Conservation (phyloP, 176 grass and related monocot species). For the Saccharum officinarum region DNA sequence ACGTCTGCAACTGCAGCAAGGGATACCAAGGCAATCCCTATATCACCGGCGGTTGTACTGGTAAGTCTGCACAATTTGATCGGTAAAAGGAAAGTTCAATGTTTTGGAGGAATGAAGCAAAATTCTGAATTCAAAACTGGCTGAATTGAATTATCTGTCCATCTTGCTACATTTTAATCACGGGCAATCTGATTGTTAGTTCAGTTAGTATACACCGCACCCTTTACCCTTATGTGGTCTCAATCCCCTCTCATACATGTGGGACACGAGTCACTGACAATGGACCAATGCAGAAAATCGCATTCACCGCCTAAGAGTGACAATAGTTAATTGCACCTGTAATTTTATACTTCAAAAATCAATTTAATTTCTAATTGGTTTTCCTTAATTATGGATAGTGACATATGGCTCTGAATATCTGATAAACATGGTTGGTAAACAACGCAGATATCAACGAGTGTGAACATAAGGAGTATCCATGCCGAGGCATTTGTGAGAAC, state of each 20-base stretch:
- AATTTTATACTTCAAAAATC: background rate
- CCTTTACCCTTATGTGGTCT: no score
- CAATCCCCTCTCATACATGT: no score
- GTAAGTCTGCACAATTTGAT: slow-evolving; percentile 1
- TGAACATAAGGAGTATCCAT: background rate
- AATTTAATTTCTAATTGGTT: background rate
- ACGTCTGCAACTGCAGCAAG: slow-evolving; percentile 12
- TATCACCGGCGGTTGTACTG: background rate
- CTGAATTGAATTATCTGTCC: no score
- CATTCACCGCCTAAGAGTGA: no score
- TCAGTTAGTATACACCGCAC: background rate
- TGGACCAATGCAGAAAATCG: no score
- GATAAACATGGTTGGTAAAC: background rate
- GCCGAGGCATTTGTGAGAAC: background rate
- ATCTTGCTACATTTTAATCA: background rate
- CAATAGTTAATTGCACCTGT: background rate
- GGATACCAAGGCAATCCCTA: slow-evolving; percentile 33
- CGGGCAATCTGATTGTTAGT: background rate
- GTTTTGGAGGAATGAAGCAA: background rate
- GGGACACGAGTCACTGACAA: no score
- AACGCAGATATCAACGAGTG: slow-evolving; percentile 35
- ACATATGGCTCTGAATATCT: background rate
- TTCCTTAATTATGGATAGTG: background rate
- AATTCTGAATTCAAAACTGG: background rate
- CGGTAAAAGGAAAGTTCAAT: background rate